Conservation (phyloP, 176 grass and related monocot genomes). For the Carex parvula region DNA sequence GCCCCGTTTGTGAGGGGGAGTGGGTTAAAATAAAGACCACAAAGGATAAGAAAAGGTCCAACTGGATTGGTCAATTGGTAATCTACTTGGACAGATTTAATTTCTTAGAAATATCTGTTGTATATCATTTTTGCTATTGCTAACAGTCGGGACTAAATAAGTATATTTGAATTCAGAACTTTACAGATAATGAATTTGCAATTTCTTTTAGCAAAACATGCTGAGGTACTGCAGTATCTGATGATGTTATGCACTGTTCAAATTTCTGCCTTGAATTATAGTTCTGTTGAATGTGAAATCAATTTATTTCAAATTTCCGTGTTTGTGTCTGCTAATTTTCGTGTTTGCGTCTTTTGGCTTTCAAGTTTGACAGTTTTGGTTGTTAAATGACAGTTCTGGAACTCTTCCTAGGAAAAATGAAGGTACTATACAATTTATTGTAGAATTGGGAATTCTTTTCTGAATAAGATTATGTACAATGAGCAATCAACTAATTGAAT, state of each 20-base stretch:
- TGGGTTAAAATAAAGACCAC: constrained; percentile 25
- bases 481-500: not conserved
- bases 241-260: not conserved
- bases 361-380: too few relatives aligned
- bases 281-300: not conserved
- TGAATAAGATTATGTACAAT: not conserved
- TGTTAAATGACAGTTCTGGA: too few relatives aligned
- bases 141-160: constrained; percentile 12
- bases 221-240: not conserved
- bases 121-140: constrained; percentile 31
- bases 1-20: constrained; percentile 5
- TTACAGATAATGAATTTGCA: not conserved
- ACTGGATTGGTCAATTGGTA: constrained; percentile 10
- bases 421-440: too few relatives aligned
- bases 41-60: constrained; percentile 14
- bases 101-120: constrained; percentile 5
- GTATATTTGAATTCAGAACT: not conserved
- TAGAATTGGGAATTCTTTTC: not conserved
- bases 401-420: not conserved
- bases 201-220: not conserved
- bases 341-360: not conserved
- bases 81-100: constrained; percentile 19
- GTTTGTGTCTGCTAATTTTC: not conserved
- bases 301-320: not conserved
- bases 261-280: not conserved